These are phyloP conservation scores for Heliamphora pulchella DNA, from an alignment of 179 eudicot species.

Conservation along the genomic window DNA sequence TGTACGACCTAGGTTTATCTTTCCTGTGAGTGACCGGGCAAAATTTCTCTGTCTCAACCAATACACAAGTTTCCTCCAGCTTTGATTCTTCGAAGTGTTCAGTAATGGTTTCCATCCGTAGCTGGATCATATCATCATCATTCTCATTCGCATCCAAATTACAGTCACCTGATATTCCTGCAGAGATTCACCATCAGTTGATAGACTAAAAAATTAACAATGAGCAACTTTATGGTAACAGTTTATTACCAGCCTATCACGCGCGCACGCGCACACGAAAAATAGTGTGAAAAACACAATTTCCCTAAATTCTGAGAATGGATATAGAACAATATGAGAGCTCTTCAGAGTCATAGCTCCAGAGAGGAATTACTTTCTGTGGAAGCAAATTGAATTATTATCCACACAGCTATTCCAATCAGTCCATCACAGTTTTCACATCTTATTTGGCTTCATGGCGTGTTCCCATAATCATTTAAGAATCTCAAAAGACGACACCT, in stretches of 20 bases:
- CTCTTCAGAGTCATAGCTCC: too few relatives aligned
- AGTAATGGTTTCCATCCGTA: conserved; percentile 14
- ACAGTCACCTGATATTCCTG: conserved; percentile 25
- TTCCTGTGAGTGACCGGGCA: conserved; percentile 18
- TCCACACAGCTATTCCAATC: not conserved
- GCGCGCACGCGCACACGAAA: too few relatives aligned
- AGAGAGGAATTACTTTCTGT: not conserved
- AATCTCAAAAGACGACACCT: not conserved
- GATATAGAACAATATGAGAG: not conserved
- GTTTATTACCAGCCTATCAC: too few relatives aligned
- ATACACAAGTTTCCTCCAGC: conserved; percentile 55
- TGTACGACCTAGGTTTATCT: conserved; percentile 44
- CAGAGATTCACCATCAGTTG: conserved; percentile 8
- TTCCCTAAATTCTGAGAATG: not conserved
- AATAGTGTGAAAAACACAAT: not conserved
- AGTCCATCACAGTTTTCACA: not conserved
- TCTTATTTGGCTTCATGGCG: not conserved
- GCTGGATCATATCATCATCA: conserved; percentile 22
- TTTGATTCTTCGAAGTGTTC: conserved; percentile 20
- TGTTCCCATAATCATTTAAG: not conserved
- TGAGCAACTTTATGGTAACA: not conserved
- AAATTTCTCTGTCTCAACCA: conserved; percentile 42
- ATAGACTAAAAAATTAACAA: not conserved
- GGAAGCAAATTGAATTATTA: not conserved
- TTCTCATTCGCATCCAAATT: conserved; percentile 22